Conservation (phyloP, 2,329 filamentous ascomycete species). For the Dactylellina sp. region DNA sequence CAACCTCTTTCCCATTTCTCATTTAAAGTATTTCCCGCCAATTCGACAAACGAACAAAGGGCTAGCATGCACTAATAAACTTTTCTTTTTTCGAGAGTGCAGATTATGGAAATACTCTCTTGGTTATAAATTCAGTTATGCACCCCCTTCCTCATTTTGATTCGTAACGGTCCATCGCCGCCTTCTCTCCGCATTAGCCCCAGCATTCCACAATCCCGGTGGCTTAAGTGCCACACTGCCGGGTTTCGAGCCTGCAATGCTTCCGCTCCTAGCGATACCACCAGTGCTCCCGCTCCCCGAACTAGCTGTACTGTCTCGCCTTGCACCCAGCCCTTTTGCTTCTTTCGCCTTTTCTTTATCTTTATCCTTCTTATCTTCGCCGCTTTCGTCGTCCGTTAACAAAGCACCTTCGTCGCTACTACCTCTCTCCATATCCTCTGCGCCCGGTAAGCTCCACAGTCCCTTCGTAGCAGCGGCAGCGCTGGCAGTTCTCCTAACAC, state of each 20-base stretch:
- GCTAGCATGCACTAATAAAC: no score
- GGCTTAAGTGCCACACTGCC: conserved; percentile 7
- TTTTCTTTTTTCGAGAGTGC: no score
- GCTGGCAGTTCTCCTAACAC: conserved; percentile 52
- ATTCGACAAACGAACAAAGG: no score
- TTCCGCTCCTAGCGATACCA: conserved; percentile 1
- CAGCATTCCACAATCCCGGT: conserved; percentile 36
- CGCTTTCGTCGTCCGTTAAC: conserved; percentile 50
- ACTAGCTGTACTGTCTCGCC: conserved; percentile 33
- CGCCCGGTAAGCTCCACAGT: conserved; percentile 39
- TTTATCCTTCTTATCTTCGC: conserved; percentile 38
- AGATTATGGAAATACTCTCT: background rate
- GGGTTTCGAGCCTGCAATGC: conserved; percentile 1
- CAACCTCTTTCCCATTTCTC: no score
- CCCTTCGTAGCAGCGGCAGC: conserved; percentile 50
- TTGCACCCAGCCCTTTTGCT: background rate
- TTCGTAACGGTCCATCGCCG: conserved; percentile 53
- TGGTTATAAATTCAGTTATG: background rate
- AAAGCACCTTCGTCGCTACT: conserved; percentile 51
- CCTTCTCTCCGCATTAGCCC: conserved; percentile 20
- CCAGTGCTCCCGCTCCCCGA: conserved; percentile 9
- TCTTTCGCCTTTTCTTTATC: conserved; percentile 15
- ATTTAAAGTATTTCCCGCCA: no score
- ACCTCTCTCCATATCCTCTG: conserved; percentile 43
- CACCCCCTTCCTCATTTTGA: conserved; percentile 32